Conservation (phyloP, 148 eudicot genomes). For the Silene latifolia region DNA sequence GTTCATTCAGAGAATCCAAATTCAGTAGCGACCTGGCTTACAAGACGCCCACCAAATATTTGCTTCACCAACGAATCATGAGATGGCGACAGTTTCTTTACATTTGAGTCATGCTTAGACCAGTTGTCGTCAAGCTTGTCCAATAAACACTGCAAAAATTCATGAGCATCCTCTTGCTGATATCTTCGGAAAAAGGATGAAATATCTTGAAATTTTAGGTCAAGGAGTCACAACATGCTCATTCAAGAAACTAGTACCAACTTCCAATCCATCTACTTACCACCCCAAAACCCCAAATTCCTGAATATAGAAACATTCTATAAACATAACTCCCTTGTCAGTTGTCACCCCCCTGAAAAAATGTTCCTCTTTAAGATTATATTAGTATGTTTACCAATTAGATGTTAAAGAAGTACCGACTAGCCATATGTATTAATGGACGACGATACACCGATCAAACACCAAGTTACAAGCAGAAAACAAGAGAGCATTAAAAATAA, state of each 20-base stretch:
- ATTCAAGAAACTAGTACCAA: neutral
- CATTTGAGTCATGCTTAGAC: conserved; percentile 27
- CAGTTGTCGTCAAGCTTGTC: conserved; percentile 71
- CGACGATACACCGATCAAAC: neutral
- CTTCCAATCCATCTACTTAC: neutral
- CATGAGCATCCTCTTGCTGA: conserved; percentile 98
- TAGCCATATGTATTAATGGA: neutral
- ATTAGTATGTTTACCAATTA: neutral
- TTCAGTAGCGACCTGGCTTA: conserved; percentile 61
- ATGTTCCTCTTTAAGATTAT: neutral
- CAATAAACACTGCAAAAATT: conserved; percentile 73
- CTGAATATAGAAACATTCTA: neutral
- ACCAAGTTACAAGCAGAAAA: neutral
- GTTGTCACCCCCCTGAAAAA: neutral
- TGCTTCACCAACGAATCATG: conserved; percentile 55
- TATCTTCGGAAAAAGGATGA: conserved; percentile 60
- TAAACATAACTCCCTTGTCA: neutral
- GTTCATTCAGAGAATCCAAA: neutral
- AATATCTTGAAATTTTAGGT: conserved; percentile 52
- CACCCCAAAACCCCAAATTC: neutral
- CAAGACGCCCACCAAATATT: conserved; percentile 83
- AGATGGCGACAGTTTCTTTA: conserved; percentile 4
- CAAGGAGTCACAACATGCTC: conserved; percentile 38
- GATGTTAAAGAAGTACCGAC: neutral
- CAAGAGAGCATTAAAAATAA: neutral